Conservation (phyloP, 768 basidiomycete species). For the Tremella fuciformis region DNA sequence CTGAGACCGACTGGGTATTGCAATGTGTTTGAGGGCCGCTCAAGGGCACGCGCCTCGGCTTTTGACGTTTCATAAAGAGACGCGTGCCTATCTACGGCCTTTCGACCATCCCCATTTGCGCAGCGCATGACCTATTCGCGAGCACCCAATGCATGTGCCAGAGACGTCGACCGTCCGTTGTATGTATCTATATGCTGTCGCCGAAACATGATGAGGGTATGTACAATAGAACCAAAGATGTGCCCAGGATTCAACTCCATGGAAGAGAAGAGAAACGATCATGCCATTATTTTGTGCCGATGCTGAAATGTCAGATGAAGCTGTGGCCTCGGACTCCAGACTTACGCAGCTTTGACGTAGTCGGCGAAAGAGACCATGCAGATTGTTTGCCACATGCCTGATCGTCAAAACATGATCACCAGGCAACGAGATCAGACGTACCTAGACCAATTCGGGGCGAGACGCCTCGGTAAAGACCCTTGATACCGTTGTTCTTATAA, state of each 20-base stretch:
- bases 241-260: neutral
- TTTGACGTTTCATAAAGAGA: too few species aligned
- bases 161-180: too few species aligned
- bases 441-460: constrained; percentile 94
- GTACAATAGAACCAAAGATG: too few species aligned
- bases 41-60: too few species aligned
- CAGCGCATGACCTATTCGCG: too few species aligned
- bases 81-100: too few species aligned
- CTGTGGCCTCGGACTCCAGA: neutral
- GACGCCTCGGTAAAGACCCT: constrained; percentile 94
- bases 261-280: neutral
- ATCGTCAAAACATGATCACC: neutral
- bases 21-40: too few species aligned
- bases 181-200: too few species aligned
- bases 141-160: too few species aligned
- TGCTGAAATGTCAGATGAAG: neutral
- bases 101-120: too few species aligned
- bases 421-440: constrained; percentile 12
- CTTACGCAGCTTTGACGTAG: constrained; percentile 70
- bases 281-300: neutral
- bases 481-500: constrained; percentile 93
- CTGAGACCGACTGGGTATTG: too few species aligned
- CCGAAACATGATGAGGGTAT: too few species aligned
- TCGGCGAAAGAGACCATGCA: constrained; percentile 99
- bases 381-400: constrained; percentile 54